Evolutionary conservation across 257 asterid species (phyloP), one percentile per base, ranked within the genome.

Genomic region (Scutellaria galericulata): DNA sequence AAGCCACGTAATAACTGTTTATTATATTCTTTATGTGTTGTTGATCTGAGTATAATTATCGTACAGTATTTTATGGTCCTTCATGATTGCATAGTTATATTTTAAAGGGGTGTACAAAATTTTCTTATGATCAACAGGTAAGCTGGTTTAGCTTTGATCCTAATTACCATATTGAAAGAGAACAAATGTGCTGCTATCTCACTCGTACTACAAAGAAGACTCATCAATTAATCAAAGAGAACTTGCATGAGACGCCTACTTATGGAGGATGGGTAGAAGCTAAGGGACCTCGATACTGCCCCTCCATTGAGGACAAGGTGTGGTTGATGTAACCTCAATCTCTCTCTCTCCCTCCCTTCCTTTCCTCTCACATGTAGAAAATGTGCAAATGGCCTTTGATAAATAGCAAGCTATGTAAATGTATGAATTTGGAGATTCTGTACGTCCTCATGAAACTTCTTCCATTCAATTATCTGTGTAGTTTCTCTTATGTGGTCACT

Each of bases 251-350:
- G 80, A 91, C 97, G 72, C 99, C 99, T 37, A 89, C 99, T 48
- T 94, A 94, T 86, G 97, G 99, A 78, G 99, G 99, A 71, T 94
- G 99, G 99, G 97, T 94, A 71, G 97, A 88, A 79, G 95, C 99
- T 50, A 94, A 89, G 87, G 99, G 99, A 65, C 99, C 99, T 79
- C 93, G 99, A 79, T 94, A 94, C 86, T 94, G 99, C 92, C 99
- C 99, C 71, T 87, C 99, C 74, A 94, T 94, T 68, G 99, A 94
- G 84, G 99, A 94, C 74, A 94, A 94, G 95, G 99, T 94, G 75
- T 45, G 66, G 64, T 71, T 35, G 66, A 72, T 51, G 46, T 51
- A 48, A 48, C 12, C 20, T 22, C 72, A 41, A 44, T 45, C 78
- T 41, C 45, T 63, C 54, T 13, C 71, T 61, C 71, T 61, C 39